Evolutionary conservation across 305 asterid genomes (phyloP), one percentile per base, ranked within the genome.

Genomic region (Striga hermonthica): DNA sequence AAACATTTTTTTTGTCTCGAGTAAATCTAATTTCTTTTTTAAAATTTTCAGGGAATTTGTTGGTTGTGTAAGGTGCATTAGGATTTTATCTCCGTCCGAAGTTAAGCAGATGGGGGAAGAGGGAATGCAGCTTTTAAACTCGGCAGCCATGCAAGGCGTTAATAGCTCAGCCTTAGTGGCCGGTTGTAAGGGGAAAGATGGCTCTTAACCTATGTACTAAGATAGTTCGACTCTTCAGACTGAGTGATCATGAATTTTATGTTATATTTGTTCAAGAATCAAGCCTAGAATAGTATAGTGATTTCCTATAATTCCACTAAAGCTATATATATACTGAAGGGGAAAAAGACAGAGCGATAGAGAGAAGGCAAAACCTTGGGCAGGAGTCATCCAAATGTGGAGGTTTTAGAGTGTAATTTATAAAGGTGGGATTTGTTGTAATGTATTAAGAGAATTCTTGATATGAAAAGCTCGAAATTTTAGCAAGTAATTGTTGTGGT

Each of bases 81-180:
- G 96, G 61, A 86, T 91, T 38, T 68, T 91, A 57, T 91, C 94
- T 34, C 96, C 98, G 6, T 70, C 80, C 14, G 96, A 91, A 81
- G 96, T 91, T 54, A 84, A 86, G 77, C 96, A 88, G 76, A 86
- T 88, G 98, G 95, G 96, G 0, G 95, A 91, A 66, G 95, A 88
- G 57, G 95, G 98, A 41, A 91, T 91, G 98, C 96, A 83, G 76
- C 87, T 88, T 62, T 74, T 86, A 14, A 88, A 83, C 84, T 79
- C 89, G 1, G 90, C 79, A 5, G 83, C 79, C 0, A 45, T 80
- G 66, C 86, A 81, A 56, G 83, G 75, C 0, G 79, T 73, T 31
- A 67, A 70, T 59, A 67, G 74, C 70, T 58, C 80, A 57, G 41
- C 69, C 9, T 62, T 73, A 7, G 81, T 66, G 36, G 69, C 28